phyloP scores from a whole-genome alignment of 2,329 filamentous ascomycete species.

The Aspergillus caelatus region DNA sequence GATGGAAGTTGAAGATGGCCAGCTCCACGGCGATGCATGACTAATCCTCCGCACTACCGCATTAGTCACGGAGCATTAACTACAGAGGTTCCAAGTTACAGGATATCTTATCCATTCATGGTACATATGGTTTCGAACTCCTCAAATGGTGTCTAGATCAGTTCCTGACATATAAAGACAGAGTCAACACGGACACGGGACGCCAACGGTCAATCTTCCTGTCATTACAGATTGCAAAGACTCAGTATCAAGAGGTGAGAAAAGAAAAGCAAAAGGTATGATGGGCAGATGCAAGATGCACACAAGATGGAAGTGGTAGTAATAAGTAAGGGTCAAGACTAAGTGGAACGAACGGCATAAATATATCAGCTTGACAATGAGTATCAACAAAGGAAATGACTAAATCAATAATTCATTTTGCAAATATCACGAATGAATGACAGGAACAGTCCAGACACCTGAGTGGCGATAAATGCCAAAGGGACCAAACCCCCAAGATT shows the following conservation, averaged over 20 bases:
- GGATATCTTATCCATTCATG: no score
- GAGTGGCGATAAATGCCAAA: constrained; percentile 17
- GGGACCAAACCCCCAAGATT: constrained; percentile 12
- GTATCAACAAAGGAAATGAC: constrained; percentile 26
- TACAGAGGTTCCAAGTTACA: not conserved
- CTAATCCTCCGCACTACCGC: not conserved
- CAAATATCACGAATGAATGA: constrained; percentile 21
- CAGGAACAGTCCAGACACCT: constrained; percentile 15
- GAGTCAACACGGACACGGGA: constrained; percentile 13
- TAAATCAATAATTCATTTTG: constrained; percentile 20
- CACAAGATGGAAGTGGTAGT: constrained; percentile 13
- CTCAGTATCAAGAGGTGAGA: constrained; percentile 1
- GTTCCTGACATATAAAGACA: constrained; percentile 11
- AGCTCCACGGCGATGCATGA: not conserved
- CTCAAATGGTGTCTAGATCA: constrained; percentile 14
- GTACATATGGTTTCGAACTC: constrained; percentile 14
- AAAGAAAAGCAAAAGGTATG: constrained; percentile 8
- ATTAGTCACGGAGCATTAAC: not conserved
- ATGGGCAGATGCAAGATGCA: constrained; percentile 10
- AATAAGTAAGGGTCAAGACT: constrained; percentile 15
- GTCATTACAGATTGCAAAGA: constrained; percentile 21
- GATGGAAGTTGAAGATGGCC: not conserved
- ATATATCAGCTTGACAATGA: constrained; percentile 17
- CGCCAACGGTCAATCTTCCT: constrained; percentile 18
- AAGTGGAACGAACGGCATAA: constrained; percentile 21